phyloP scores from a whole-genome alignment of 1,284 basidiomycete species.

The Cryptococcus floricola region DNA sequence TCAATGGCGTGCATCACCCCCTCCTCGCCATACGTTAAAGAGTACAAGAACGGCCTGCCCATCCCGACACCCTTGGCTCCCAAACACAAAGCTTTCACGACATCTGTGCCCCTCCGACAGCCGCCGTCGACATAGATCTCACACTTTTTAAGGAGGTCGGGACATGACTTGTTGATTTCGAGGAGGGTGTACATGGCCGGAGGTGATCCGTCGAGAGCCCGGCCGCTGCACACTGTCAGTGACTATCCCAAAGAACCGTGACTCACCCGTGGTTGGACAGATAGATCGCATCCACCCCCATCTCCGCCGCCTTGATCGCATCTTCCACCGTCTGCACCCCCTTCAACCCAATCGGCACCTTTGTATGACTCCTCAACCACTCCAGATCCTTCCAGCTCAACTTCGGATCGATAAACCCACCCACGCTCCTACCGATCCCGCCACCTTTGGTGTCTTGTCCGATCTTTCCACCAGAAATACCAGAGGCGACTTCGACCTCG shows the following conservation, averaged over 20 bases:
- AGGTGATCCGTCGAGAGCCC: conserved; percentile 44
- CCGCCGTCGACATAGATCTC: conserved; percentile 52
- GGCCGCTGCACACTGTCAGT: conserved; percentile 21
- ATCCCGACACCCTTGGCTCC: conserved; percentile 52
- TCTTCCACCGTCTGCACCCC: conserved; percentile 51
- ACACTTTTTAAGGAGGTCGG: conserved; percentile 46
- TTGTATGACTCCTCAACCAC: conserved; percentile 45
- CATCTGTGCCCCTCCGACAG: conserved; percentile 51
- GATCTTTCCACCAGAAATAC: conserved; percentile 47
- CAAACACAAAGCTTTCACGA: conserved; percentile 53
- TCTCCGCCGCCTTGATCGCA: conserved; percentile 45
- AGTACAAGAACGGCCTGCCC: conserved; percentile 51
- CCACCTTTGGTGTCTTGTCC: conserved; percentile 44
- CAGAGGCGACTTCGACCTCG: conserved; percentile 42
- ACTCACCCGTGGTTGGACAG: conserved; percentile 50
- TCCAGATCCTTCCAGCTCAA: conserved; percentile 46
- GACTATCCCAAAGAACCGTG: not conserved
- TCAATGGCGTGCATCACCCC: conserved; percentile 51
- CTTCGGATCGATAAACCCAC: conserved; percentile 47
- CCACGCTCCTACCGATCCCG: conserved; percentile 47
- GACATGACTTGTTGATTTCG: conserved; percentile 48
- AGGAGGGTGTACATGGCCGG: conserved; percentile 50
- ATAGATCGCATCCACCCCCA: conserved; percentile 49
- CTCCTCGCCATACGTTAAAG: conserved; percentile 47
- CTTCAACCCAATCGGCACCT: conserved; percentile 47